These are phyloP conservation scores for Sarcodon aspratus DNA, from an alignment of 768 basidiomycete species.

Conservation along the genomic window DNA sequence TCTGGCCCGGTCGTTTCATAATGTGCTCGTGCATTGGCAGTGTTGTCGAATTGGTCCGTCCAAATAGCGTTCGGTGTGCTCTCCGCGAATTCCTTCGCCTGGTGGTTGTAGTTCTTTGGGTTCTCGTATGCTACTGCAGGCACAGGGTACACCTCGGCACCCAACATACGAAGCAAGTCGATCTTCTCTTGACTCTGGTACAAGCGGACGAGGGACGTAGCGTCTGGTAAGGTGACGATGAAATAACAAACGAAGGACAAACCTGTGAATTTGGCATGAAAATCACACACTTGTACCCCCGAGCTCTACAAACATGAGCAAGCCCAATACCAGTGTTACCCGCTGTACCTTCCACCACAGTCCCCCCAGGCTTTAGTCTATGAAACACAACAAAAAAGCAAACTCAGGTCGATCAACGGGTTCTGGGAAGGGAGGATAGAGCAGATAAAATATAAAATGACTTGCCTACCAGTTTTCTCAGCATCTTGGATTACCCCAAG, in stretches of 20 bases:
- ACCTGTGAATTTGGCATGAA: conserved; percentile 97
- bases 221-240: not conserved
- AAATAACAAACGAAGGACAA: conserved; percentile 2
- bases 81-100: conserved; percentile 81
- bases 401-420: not conserved
- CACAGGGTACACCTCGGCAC: conserved; percentile 93
- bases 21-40: conserved; percentile 81
- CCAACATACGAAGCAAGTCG: conserved; percentile 92
- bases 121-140: conserved; percentile 96
- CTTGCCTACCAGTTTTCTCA: conserved; percentile 61
- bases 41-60: conserved; percentile 98
- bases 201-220: not conserved
- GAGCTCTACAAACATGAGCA: conserved; percentile 87
- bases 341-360: conserved; percentile 95
- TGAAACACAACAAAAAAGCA: not conserved
- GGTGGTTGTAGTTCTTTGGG: conserved; percentile 95
- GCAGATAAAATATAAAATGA: conserved; percentile 24
- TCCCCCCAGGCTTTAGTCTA: conserved; percentile 86
- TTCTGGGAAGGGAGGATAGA: not conserved
- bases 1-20: conserved; percentile 91
- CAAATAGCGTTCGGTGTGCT: conserved; percentile 74
- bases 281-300: conserved; percentile 95
- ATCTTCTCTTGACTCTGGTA: conserved; percentile 93
- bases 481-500: conserved; percentile 81
- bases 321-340: conserved; percentile 97